Base-by-base conservation (phyloP, 805 yeast genomes). In the Kluyveromyces lactis region DNA sequence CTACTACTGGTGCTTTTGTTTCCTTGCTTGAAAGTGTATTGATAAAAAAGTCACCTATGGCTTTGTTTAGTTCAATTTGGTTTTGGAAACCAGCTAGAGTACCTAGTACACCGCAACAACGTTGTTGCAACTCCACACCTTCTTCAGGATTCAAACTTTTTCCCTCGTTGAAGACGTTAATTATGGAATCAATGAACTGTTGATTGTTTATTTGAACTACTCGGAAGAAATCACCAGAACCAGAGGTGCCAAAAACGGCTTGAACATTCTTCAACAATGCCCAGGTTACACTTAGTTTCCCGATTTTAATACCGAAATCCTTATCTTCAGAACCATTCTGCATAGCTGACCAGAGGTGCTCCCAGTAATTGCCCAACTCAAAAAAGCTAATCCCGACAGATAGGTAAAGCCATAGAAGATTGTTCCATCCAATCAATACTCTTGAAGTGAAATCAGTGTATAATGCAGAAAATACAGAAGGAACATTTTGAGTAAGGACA, bases 391-490 rank as follows among this genome's bases (percentile, higher is more conserved):
- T 42, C n/a, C 47, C 56, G 44, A 44, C 36, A 5, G 57, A 49
- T 13, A 47, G 35, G 28, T 33, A 55, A 32, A 52, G 46, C 87
- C 89, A 80, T 30, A 75, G 56, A 39, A 81, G 56, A 52, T 89
- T 89, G 60, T 85, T 86, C 55, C 86, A 68, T 7, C 84, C 78
- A 11, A 76, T 69, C 36, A 85, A 62, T 5, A 77, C 68, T 47
- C 82, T 76, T 19, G 74, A 66, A 19, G 71, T 62, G 43, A 79
- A 71, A 32, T 70, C 67, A n/a, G 67, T 62, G 44, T 61, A 68
- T 37, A 74, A 58, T 29, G 68, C 68, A 13, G 62, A 49, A 18
- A 79, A 62, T 16, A 67, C 53, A 9, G 51, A 50, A 4, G 69
- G 64, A 12, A 64, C 42, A 9, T 55, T 44, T 11, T 36, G 40